Percentiles rank a stretch among this genome's conserved stretches.
These are phyloP conservation scores for Chimonanthus salicifolius DNA, from an alignment of 164 flowering plant species.

Conservation along the genomic window DNA sequence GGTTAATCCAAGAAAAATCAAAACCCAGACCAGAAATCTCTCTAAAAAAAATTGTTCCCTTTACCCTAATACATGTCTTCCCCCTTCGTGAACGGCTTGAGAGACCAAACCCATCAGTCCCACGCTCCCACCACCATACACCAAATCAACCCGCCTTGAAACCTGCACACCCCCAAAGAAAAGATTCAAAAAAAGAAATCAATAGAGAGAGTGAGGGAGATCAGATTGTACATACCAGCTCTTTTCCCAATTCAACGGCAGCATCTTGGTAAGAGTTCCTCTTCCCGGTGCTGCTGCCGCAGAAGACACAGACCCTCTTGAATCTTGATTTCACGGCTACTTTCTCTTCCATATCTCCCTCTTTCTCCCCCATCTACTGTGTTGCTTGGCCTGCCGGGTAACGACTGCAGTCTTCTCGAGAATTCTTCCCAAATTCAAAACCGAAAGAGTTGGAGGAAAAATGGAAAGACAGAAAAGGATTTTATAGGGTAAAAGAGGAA, in stretches of 20 bases:
- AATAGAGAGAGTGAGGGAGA: neutral
- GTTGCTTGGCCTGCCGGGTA: no score
- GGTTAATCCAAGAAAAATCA: neutral
- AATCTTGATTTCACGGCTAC: constrained; percentile 18
- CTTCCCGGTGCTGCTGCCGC: constrained; percentile 39
- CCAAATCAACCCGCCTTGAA: constrained; percentile 26
- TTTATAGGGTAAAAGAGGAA: neutral
- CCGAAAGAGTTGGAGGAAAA: neutral
- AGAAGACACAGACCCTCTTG: constrained; percentile 34
- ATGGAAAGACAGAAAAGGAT: neutral
- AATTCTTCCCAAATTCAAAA: neutral
- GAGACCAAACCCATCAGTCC: constrained; percentile 47
- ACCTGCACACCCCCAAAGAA: constrained; percentile 15
- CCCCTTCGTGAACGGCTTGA: constrained; percentile 35
- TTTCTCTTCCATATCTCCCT: constrained; percentile 9
- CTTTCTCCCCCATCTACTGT: constrained; percentile 1
- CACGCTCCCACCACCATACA: constrained; percentile 41
- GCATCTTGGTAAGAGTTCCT: constrained; percentile 30
- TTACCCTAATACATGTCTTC: constrained; percentile 43
- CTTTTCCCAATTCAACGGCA: constrained; percentile 33
- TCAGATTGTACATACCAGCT: constrained; percentile 17
- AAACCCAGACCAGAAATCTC: neutral
- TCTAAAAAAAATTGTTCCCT: neutral
- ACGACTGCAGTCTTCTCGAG: neutral
- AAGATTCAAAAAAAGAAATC: neutral